These are phyloP conservation scores for Suillus subluteus DNA, from an alignment of 768 basidiomycete genomes.

Conservation along the genomic window DNA sequence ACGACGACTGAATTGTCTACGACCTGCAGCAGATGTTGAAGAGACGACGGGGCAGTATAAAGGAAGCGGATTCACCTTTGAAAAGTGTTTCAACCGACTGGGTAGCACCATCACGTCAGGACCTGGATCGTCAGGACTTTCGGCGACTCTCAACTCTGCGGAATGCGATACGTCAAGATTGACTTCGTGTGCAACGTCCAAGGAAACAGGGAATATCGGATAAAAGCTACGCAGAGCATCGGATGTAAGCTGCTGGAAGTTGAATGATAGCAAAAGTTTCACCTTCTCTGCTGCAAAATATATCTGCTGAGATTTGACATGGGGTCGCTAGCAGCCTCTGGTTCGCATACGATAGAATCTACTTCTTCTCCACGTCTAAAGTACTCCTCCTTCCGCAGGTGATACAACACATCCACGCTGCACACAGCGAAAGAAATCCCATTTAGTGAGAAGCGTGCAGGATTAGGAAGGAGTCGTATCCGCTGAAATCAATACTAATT, in stretches of 20 bases:
- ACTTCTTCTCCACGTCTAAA: slow-evolving; percentile 68
- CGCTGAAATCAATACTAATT: slow-evolving; percentile 47
- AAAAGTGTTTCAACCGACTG: slow-evolving; percentile 87
- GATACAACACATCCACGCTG: slow-evolving; percentile 90
- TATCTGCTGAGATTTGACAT: slow-evolving; percentile 83
- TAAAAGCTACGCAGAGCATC: slow-evolving; percentile 69
- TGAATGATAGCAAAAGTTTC: slow-evolving; percentile 15
- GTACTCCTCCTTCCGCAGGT: slow-evolving; percentile 84
- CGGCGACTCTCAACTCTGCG: slow-evolving; percentile 43
- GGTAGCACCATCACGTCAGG: slow-evolving; percentile 90
- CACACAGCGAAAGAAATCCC: slow-evolving; percentile 76
- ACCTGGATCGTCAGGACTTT: slow-evolving; percentile 45
- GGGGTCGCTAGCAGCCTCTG: slow-evolving; percentile 60
- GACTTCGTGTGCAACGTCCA: slow-evolving; percentile 74
- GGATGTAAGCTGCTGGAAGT: slow-evolving; percentile 6
- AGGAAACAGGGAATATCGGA: slow-evolving; percentile 88
- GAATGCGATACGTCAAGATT: slow-evolving; percentile 90
- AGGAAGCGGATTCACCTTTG: slow-evolving; percentile 59
- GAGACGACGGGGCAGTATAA: background rate
- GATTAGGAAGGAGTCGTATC: slow-evolving; percentile 84
- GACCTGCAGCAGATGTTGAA: slow-evolving; percentile 46
- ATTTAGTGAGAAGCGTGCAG: slow-evolving; percentile 83
- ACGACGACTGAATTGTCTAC: slow-evolving; percentile 79
- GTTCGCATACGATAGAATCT: slow-evolving; percentile 46
- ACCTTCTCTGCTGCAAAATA: slow-evolving; percentile 88